Conservation (phyloP, 768 basidiomycete genomes). For the Cystobasidium ongulense region DNA sequence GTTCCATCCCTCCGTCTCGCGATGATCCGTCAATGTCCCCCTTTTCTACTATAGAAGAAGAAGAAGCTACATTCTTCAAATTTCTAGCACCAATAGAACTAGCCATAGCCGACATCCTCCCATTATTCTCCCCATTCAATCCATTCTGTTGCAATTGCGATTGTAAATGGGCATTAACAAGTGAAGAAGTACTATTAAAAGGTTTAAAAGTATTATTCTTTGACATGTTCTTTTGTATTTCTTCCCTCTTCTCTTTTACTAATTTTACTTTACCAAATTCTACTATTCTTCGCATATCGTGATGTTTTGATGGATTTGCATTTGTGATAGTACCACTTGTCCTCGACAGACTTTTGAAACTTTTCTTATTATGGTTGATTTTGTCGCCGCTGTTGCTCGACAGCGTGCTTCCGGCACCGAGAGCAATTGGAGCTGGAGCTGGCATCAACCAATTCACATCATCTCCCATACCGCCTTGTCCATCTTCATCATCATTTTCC, state of each 20-base stretch:
- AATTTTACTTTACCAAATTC: neutral
- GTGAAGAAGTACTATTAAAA: neutral
- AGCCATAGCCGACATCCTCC: neutral
- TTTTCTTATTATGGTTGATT: neutral
- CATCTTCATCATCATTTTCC: neutral
- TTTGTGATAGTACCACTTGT: neutral
- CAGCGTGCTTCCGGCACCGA: neutral
- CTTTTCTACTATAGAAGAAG: neutral
- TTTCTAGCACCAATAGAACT: neutral
- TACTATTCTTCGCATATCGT: neutral
- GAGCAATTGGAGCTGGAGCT: neutral
- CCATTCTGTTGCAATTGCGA: neutral
- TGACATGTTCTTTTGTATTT: neutral
- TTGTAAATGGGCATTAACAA: neutral
- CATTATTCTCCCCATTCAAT: neutral
- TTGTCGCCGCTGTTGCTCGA: neutral
- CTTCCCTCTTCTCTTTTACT: neutral
- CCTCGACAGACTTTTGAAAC: neutral
- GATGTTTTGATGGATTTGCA: neutral
- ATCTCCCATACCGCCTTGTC: neutral
- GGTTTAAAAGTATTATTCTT: neutral
- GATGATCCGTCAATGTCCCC: too few species aligned
- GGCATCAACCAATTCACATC: constrained; percentile 15
- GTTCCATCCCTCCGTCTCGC: too few species aligned
- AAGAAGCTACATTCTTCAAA: neutral